Evolutionary conservation across 495 filamentous ascomycete genomes (phyloP).

Genomic region (Aspergillus olivimuriae): DNA sequence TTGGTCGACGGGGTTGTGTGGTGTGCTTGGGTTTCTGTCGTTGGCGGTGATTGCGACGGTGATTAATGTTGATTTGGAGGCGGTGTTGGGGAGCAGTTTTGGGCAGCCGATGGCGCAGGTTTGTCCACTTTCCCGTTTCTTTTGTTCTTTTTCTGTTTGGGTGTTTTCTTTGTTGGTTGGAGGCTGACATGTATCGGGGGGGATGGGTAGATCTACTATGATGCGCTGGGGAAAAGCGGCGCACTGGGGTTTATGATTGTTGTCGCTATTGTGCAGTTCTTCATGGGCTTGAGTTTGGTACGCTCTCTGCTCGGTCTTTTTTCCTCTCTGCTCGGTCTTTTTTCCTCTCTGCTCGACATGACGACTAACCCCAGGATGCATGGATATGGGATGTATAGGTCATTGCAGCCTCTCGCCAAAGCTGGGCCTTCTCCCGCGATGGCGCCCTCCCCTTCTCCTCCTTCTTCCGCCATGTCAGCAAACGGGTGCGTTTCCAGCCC

Average conservation of each 20-base stretch:
- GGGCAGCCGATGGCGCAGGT: slow-evolving; percentile 43
- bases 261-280: slow-evolving; percentile 33
- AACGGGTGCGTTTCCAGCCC: slow-evolving; percentile 53
- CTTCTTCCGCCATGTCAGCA: slow-evolving; percentile 54
- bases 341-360: too few species aligned
- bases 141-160: neutral
- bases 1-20: slow-evolving; percentile 31
- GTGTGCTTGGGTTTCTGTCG: slow-evolving; percentile 49
- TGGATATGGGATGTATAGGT: too few species aligned
- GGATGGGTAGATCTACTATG: slow-evolving; percentile 43
- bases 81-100: slow-evolving; percentile 25
- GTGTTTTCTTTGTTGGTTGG: too few species aligned
- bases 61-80: slow-evolving; percentile 29
- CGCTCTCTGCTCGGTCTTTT: neutral
- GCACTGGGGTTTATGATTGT: slow-evolving; percentile 40
- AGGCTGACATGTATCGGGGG: too few species aligned
- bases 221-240: slow-evolving; percentile 37
- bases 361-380: too few species aligned
- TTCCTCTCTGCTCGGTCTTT: neutral
- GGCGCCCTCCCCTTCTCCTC: slow-evolving; percentile 55
- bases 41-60: slow-evolving; percentile 36
- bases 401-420: slow-evolving; percentile 52
- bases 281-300: slow-evolving; percentile 40
- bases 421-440: slow-evolving; percentile 57
- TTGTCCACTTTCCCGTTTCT: too few species aligned